Evolutionary conservation across 177 flowering plant genomes (phyloP), one percentile per base, ranked within the genome.

Genomic region (Telopea speciosissima): DNA sequence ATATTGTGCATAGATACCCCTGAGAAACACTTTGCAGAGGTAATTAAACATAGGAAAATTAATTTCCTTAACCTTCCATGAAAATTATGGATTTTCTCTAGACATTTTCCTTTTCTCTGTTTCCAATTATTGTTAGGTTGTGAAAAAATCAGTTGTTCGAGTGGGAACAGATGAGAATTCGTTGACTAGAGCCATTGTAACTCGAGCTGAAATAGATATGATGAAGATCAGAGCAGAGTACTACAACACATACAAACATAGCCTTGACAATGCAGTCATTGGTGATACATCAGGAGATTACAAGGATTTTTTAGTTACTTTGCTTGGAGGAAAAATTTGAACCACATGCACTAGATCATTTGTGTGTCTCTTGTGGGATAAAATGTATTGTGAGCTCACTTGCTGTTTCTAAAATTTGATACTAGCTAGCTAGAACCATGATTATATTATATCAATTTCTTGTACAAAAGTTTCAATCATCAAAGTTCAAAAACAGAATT

Each of bases 261-360:
- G 79, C 76, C 81, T 91, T 2, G 92, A 87, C 49, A 76, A 81
- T 62, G 96, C 78, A 8, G 88, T 91, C n/a, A 74, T 52, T 16
- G 93, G 83, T 0, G 97, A 91, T 76, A 91, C 97, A 9, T 91
- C 98, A 0, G 96, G 94, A 63, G 83, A 90, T 71, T 93, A 91
- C 83, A 83, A 79, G 77, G 74, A 82, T 68, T 86, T 90, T 85
- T 81, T 91, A 77, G 69, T 90, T 84, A 85, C 97, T 49, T 81
- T 93, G 82, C 87, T 90, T 69, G 98, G 97, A 65, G 81, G 82
- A 49, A 80, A 62, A 68, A 19, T 81, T 25, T 87, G 78, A 82
- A 28, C 3, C 31, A 28, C 31, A 28, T 3, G 3, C 1, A 1
- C 3, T 28, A 3, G 8, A 33, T 33, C 40, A 33, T 0, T 33